Evolutionary conservation across 495 filamentous ascomycete species (phyloP), one percentile per base, ranked within the genome.

Genomic region (Podospora bellae-mahoneyi): DNA sequence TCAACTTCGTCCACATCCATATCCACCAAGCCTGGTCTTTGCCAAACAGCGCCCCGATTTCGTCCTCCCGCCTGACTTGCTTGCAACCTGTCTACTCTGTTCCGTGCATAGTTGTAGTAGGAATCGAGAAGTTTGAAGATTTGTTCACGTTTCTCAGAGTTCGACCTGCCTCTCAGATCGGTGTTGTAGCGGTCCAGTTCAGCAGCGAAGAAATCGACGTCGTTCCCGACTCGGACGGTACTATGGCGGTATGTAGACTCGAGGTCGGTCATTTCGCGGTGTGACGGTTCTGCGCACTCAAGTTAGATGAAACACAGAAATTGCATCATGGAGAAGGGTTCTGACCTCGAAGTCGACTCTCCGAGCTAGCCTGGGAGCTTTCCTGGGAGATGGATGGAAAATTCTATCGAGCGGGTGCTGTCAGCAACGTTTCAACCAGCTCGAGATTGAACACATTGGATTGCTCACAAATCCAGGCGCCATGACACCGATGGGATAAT

Each of bases 31-130:
- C 85, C 80, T 27, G 92, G 78, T 55, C 79, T 84, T 16, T 87
- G 80, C 66, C 92, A 80, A 34, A 78, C 80, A 18, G 91, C 66
- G 81, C 83, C 54, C 84, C 84, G 90, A 83, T 90, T 78, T 87
- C 83, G 19, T 84, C 60, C 15, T 56, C 56, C 67, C 2, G 70
- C 65, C 65, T 78, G 73, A 64, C 71, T 77, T 26, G 78, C 76
- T 27, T 76, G 78, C 60, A 83, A 58, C 32, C 68, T 69, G 30
- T 78, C 75, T 32, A 80, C 77, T 39, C 79, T 77, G 61, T 72
- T 77, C 23, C 71, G 65, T 4, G 80, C 76, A 66, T 83, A 79
- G 7, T 74, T 75, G 69, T 81, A 78, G 65, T 82, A 84, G 1
- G 74, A 75, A 54, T 82, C 79, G 64, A 82, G 77, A 0, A 84